phyloP scores from a whole-genome alignment of 164 flowering plant species.

The Tinospora cordifolia region DNA sequence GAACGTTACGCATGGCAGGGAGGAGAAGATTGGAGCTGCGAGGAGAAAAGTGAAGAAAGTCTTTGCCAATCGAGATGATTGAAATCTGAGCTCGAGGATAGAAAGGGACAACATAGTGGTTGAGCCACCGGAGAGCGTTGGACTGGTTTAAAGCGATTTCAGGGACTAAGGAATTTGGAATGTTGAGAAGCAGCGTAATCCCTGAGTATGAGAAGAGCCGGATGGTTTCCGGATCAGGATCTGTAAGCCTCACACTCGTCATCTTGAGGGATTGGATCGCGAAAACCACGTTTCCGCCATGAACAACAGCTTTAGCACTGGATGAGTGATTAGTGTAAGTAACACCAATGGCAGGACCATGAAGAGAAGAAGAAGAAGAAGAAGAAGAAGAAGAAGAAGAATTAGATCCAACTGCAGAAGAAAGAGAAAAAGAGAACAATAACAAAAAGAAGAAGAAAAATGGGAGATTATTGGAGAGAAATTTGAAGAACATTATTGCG shows the following conservation, averaged over 20 bases:
- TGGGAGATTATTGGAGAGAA: not conserved
- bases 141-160: conserved; percentile 60
- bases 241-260: conserved; percentile 36
- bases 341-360: conserved; percentile 30
- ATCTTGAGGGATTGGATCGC: conserved; percentile 28
- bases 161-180: conserved; percentile 57
- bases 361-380: conserved; percentile 10
- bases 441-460: conserved; percentile 1
- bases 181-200: conserved; percentile 53
- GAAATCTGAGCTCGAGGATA: conserved; percentile 59
- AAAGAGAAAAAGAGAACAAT: not conserved
- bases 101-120: conserved; percentile 58
- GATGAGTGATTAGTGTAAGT: conserved; percentile 22
- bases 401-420: not conserved
- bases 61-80: conserved; percentile 61
- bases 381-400: conserved; percentile 14
- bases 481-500: too few species aligned
- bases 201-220: conserved; percentile 64
- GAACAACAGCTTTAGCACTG: not conserved
- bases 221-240: conserved; percentile 40
- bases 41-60: conserved; percentile 23
- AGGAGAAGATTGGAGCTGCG: conserved; percentile 32
- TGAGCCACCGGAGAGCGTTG: conserved; percentile 50
- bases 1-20: conserved; percentile 54
- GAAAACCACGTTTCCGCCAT: conserved; percentile 22